Evolutionary conservation across 495 filamentous ascomycete genomes (phyloP).

Genomic region (Physcia stellaris): DNA sequence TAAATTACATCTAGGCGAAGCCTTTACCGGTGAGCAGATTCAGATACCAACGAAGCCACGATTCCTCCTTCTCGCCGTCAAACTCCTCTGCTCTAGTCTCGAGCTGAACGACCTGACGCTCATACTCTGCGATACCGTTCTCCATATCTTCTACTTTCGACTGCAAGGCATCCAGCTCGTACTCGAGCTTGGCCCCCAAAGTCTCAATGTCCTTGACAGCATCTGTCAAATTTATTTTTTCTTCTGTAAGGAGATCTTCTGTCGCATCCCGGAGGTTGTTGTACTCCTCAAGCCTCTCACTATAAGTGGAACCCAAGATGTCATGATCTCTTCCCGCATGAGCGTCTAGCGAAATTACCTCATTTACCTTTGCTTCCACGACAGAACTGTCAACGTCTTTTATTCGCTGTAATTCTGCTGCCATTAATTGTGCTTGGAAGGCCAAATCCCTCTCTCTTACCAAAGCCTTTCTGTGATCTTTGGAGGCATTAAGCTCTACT

Average conservation of each 20-base stretch:
- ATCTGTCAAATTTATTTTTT: constrained; percentile 55
- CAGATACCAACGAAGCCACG: constrained; percentile 34
- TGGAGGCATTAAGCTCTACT: constrained; percentile 18
- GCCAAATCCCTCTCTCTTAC: constrained; percentile 35
- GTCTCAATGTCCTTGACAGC: constrained; percentile 69
- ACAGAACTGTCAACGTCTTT: constrained; percentile 43
- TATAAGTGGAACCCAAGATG: constrained; percentile 52
- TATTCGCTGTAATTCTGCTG: constrained; percentile 32
- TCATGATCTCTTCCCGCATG: constrained; percentile 45
- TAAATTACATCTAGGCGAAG: too few species aligned
- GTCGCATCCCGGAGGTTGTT: constrained; percentile 48
- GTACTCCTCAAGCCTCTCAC: constrained; percentile 51
- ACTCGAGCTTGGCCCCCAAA: constrained; percentile 79
- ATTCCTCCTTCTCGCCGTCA: constrained; percentile 44
- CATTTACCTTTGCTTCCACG: constrained; percentile 48
- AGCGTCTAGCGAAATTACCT: constrained; percentile 49
- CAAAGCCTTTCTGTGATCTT: constrained; percentile 21
- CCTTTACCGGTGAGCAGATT: constrained; percentile 24
- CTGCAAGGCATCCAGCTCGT: constrained; percentile 71
- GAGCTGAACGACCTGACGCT: constrained; percentile 62
- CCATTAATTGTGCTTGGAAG: constrained; percentile 48
- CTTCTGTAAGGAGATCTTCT: constrained; percentile 51
- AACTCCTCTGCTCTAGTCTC: constrained; percentile 62
- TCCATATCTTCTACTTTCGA: constrained; percentile 83
- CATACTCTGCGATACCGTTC: constrained; percentile 67